Percentiles rank a stretch among this genome's conserved stretches.
These are phyloP conservation scores for Populus ilicifolia DNA, from an alignment of 345 rosid species.

Conservation along the genomic window DNA sequence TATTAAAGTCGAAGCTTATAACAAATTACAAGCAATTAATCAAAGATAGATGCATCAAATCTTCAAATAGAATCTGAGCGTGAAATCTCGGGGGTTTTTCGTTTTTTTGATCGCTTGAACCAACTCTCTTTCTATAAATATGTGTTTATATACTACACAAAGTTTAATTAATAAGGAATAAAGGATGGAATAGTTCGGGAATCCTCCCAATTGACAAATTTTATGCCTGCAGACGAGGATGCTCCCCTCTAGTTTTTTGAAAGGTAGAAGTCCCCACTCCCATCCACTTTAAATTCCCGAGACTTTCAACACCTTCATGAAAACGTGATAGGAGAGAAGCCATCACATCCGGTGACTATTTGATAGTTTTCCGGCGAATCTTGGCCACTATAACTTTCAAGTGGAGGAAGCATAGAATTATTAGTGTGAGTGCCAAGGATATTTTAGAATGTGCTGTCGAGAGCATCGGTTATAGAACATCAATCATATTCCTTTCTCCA, in stretches of 20 bases:
- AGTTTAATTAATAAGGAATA: no score
- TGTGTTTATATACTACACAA: no score
- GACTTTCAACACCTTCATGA: constrained; percentile 15
- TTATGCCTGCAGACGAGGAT: background rate
- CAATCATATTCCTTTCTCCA: constrained; percentile 2
- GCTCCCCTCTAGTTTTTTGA: background rate
- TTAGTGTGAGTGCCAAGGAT: background rate
- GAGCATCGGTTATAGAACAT: background rate
- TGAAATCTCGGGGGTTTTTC: no score
- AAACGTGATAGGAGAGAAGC: constrained; percentile 17
- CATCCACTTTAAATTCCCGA: constrained; percentile 19
- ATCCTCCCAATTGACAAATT: no score
- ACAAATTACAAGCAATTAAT: no score
- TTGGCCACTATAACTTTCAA: constrained; percentile 26
- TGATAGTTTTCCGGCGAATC: constrained; percentile 40
- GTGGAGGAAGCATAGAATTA: constrained; percentile 64
- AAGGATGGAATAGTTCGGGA: no score
- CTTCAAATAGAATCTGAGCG: no score
- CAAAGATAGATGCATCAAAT: no score
- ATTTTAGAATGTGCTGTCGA: constrained; percentile 25
- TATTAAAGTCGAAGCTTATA: no score
- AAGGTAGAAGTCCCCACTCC: background rate
- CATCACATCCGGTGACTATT: constrained; percentile 17
- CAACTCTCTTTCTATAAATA: no score
- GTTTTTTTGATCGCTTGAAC: no score